Evolutionary conservation across 73 alveolate genomes (phyloP), one percentile per base, ranked within the genome.

Genomic region (Paramecium caudatum): DNA sequence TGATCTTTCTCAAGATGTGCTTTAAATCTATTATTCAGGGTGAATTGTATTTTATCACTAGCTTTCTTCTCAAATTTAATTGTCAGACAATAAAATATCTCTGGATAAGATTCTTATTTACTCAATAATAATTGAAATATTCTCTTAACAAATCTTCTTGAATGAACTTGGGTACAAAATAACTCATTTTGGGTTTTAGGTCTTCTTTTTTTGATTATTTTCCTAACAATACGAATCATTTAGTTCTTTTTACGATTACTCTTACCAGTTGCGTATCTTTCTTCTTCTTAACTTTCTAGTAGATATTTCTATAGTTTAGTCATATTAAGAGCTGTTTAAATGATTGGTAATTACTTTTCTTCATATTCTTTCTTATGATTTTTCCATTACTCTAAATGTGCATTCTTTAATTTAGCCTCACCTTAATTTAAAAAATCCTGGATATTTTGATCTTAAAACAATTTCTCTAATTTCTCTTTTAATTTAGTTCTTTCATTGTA

Each of bases 161-260:
- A 55, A 27, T 55, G 80, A 12, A 55, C 80, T 55, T 55, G n/a
- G 0, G 80, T 55, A 23, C 80, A 55, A 23, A 55, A 55, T 55
- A 27, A 27, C 30, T 55, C 80, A 27, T 55, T 55, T 55, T 55
- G 3, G 2, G 80, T 55, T 55, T 55, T 55, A 1, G 80, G 80
- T 55, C 80, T 55, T 55, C 80, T 55, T 55, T 55, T 55, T 55
- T 55, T 55, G 16, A 55, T 55, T 5, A 55, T 55, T 55, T 55
- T 55, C n/a, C 80, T 55, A 3, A 55, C 80, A 23, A 55, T 55
- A 7, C 80, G 41, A 27, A 55, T 55, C 80, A 55, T 55, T 55
- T 55, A 27, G 30, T 55, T 55, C 13, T 55, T 55, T 27, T 55
- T 55, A 4, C 80, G 13, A 3, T 55, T 55, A 37, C 23, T 55